A percentile compares a stretch with the other conserved stretches of the same genome.
Conservation (phyloP, 148 eudicot species). For the Fallopia convolvulus region DNA sequence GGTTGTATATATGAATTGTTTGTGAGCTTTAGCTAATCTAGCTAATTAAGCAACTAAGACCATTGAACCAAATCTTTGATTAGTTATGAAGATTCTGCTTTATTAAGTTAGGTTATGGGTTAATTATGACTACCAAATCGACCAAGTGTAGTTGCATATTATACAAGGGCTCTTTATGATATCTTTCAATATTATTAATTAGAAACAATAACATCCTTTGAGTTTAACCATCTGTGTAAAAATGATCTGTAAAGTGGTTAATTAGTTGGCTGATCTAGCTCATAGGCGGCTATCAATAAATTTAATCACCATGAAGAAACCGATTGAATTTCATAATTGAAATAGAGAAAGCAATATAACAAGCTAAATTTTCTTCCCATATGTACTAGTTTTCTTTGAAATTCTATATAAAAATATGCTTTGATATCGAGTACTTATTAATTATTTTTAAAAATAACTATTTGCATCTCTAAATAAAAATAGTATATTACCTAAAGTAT, state of each 20-base stretch:
- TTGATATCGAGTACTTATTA: no score
- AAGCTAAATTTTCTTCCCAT: no score
- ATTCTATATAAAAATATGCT: no score
- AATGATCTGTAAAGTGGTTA: constrained; percentile 8
- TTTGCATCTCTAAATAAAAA: no score
- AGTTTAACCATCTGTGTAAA: background rate
- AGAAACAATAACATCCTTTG: background rate
- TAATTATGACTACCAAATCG: background rate
- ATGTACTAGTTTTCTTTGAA: no score
- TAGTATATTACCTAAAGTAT: no score
- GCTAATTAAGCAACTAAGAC: background rate
- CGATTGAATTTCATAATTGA: background rate
- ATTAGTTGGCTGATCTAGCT: constrained; percentile 1
- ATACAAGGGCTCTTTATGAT: background rate
- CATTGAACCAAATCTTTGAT: background rate
- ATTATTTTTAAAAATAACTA: no score
- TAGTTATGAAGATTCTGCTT: background rate
- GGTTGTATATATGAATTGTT: background rate
- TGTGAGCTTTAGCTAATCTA: background rate
- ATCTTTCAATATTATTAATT: background rate
- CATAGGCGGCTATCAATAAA: background rate
- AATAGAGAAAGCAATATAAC: no score
- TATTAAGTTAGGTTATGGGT: background rate
- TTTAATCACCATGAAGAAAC: background rate
- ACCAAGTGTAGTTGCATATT: background rate